Evolutionary conservation across 768 basidiomycete species (phyloP).

Genomic region (Psilocybe azurescens): DNA sequence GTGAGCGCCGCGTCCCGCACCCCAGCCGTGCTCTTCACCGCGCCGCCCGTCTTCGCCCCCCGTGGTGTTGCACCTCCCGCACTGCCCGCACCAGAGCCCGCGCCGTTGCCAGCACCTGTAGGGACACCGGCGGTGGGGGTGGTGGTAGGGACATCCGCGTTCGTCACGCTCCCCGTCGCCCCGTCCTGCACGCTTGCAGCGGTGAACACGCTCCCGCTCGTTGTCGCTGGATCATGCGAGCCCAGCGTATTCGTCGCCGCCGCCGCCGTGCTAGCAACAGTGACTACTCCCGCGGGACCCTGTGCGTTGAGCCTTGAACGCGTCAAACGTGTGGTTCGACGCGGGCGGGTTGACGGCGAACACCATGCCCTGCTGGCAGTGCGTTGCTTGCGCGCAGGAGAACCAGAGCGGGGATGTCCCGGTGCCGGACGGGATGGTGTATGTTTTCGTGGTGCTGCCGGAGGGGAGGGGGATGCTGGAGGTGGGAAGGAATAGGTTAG

Average conservation of each 20-base stretch:
- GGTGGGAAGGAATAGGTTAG: no score
- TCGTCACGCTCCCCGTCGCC: slow-evolving; percentile 1
- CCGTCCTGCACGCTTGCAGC: slow-evolving; percentile 1
- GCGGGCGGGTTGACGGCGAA: slow-evolving; percentile 2
- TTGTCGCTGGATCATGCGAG: neutral
- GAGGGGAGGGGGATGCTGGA: neutral
- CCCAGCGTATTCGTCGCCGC: neutral
- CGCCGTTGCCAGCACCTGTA: neutral
- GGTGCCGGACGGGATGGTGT: neutral
- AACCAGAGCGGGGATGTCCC: neutral
- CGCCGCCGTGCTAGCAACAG: neutral
- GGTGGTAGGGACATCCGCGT: neutral
- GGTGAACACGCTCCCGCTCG: slow-evolving; percentile 4
- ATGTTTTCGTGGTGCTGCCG: neutral
- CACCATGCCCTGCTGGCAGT: slow-evolving; percentile 8
- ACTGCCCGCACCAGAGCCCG: neutral
- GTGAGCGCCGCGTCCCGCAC: neutral
- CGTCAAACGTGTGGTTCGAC: neutral
- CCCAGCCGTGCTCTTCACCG: neutral
- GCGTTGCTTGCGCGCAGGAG: neutral
- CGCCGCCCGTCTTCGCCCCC: neutral
- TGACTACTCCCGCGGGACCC: neutral
- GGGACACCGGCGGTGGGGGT: neutral
- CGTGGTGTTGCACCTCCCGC: neutral
- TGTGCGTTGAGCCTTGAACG: neutral